A percentile compares a stretch with the other conserved stretches of the same genome.
These are phyloP conservation scores for Leccinellum luteum DNA, from an alignment of 768 basidiomycete species.

Conservation along the genomic window DNA sequence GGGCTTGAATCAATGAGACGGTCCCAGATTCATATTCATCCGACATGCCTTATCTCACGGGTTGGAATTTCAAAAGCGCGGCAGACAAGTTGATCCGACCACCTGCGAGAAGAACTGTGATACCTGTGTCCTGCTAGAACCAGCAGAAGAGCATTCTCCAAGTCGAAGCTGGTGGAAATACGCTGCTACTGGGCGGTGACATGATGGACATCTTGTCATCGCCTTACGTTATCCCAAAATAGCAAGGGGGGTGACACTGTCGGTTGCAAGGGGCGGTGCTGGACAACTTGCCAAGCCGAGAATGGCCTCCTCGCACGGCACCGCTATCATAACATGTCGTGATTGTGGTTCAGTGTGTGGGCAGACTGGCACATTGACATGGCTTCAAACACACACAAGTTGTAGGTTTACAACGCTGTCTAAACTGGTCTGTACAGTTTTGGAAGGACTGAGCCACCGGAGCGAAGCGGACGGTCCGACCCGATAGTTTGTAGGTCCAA, in stretches of 20 bases:
- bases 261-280: too few relatives aligned
- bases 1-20: too few relatives aligned
- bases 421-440: slow-evolving; percentile 13
- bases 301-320: too few relatives aligned
- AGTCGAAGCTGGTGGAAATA: background rate
- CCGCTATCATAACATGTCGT: too few relatives aligned
- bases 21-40: background rate
- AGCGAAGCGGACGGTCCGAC: slow-evolving; percentile 9
- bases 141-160: background rate
- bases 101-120: background rate
- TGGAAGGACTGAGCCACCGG: slow-evolving; percentile 13
- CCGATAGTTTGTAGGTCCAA: slow-evolving; percentile 21
- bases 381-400: background rate
- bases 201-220: too few relatives aligned
- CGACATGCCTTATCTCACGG: background rate
- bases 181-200: background rate
- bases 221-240: background rate
- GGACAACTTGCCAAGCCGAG: too few relatives aligned
- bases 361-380: background rate
- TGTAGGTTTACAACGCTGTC: slow-evolving; percentile 2
- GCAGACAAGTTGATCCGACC: background rate
- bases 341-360: background rate
- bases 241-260: background rate
- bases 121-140: background rate
- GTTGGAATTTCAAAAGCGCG: background rate